These are phyloP conservation scores for Chimonanthus salicifolius DNA, from an alignment of 164 flowering plant species.

Conservation along the genomic window DNA sequence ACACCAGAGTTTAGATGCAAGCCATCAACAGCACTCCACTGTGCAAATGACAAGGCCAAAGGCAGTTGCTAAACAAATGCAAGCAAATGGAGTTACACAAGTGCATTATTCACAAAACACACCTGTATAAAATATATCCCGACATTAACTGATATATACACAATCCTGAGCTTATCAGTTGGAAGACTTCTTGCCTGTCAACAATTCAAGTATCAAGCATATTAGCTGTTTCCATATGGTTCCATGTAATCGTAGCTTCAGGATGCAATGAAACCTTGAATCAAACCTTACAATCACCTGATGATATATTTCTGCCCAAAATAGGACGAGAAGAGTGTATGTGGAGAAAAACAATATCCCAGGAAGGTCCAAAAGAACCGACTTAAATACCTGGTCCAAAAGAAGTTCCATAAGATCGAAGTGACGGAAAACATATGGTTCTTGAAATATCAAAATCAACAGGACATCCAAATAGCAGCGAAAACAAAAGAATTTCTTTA, in stretches of 20 bases:
- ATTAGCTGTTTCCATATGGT: background rate
- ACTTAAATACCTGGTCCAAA: constrained; percentile 48
- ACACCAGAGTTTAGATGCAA: no score
- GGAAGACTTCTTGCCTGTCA: constrained; percentile 88
- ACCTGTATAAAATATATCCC: constrained; percentile 79
- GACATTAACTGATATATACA: constrained; percentile 57
- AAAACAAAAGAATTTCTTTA: no score
- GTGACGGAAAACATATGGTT: background rate
- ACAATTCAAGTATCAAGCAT: background rate
- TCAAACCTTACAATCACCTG: constrained; percentile 51
- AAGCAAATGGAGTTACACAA: background rate
- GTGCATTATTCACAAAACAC: background rate
- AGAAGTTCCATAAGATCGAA: background rate
- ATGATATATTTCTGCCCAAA: constrained; percentile 99
- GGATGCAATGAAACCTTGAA: background rate
- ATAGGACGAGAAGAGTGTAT: constrained; percentile 86
- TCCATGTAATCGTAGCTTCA: background rate
- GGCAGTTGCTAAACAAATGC: no score
- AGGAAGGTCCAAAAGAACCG: constrained; percentile 71
- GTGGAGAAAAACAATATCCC: constrained; percentile 92
- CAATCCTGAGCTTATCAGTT: constrained; percentile 69
- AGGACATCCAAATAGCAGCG: no score
- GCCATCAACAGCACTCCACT: no score
- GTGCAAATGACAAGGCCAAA: no score
- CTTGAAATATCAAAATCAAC: no score